Evolutionary conservation across 1,284 basidiomycete genomes (phyloP).

Genomic region (Tausonia pullulans): DNA sequence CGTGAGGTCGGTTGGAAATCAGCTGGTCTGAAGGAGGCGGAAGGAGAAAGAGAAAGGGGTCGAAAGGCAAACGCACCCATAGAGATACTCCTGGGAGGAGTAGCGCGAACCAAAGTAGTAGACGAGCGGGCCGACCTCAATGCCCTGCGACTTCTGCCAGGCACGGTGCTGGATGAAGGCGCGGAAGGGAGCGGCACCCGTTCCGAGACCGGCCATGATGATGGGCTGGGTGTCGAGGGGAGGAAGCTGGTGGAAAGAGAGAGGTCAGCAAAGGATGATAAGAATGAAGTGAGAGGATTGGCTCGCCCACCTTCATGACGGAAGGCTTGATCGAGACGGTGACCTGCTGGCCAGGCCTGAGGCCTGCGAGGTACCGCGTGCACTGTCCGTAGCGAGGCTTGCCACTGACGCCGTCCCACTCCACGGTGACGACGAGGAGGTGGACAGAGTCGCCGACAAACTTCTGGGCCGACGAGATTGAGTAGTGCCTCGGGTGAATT

Average conservation of each 20-base stretch:
- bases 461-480: slow-evolving; percentile 88
- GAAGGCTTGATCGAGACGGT: slow-evolving; percentile 97
- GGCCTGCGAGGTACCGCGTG: slow-evolving; percentile 79
- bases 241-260: slow-evolving; percentile 48
- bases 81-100: slow-evolving; percentile 88
- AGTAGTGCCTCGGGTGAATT: slow-evolving; percentile 96
- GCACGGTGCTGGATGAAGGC: slow-evolving; percentile 95
- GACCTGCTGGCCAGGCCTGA: slow-evolving; percentile 79
- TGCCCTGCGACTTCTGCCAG: slow-evolving; percentile 60
- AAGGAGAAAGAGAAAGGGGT: neutral
- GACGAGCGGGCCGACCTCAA: slow-evolving; percentile 77
- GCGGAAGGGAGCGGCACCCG: slow-evolving; percentile 95
- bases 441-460: slow-evolving; percentile 92
- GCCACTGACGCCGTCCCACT: slow-evolving; percentile 62
- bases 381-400: slow-evolving; percentile 82
- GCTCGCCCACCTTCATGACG: slow-evolving; percentile 78
- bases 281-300: neutral
- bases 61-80: slow-evolving; percentile 48
- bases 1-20: neutral
- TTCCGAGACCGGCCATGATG: slow-evolving; percentile 97
- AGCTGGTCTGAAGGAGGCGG: neutral
- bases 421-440: slow-evolving; percentile 88
- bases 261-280: neutral
- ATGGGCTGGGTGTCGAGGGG: slow-evolving; percentile 74
- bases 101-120: slow-evolving; percentile 99